Evolutionary conservation across 2,329 filamentous ascomycete species (phyloP), one percentile per base, ranked within the genome.

Genomic region (Plectosphaerella sp.): DNA sequence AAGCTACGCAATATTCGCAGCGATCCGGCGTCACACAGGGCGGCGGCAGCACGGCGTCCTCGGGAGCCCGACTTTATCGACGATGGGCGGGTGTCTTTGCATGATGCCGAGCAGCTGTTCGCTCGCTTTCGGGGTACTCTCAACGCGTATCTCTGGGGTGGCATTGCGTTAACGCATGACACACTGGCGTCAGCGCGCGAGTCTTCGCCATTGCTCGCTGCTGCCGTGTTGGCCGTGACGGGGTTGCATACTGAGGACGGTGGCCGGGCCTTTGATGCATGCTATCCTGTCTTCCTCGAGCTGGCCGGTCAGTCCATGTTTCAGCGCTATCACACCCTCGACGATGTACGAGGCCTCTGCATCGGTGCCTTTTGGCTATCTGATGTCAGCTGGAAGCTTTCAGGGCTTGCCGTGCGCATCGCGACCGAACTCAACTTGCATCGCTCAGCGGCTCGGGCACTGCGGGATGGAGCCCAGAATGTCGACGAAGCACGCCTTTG

Each of bases 321-420:
- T 55, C 78, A 81, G 41, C 74, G 65, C 1, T 64, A 66, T 45
- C 64, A 84, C 46, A 79, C 76, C 12, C 63, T 81, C 15, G 82
- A 86, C 55, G 78, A 80, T 52, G 74, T 86, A 37, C 76, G 82
- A 7, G 83, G 77, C 1, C 72, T 86, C 4, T 84, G 80, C 55
- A 79, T 86, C 22, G 83, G 79, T 4, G 80, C 83, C 1, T 86
- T 86, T 58, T 87, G 82, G 81, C 70, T 86, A 1, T 79, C 79
- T 0, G 82, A 86, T 50, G 57, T 73, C 16, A 70, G 68, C 51
- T 73, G 67, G 79, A 85, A 83, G 56, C 68, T 87, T 2, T 82
- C 78, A 3, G 82, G 82, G 0, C 73, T 80, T 58, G 79, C 79
- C 1, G 78, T 83, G 1, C 73, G 79, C 22, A 80, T 82, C 50